Conservation (phyloP, 768 basidiomycete species). For the Tylopilus intermedius region DNA sequence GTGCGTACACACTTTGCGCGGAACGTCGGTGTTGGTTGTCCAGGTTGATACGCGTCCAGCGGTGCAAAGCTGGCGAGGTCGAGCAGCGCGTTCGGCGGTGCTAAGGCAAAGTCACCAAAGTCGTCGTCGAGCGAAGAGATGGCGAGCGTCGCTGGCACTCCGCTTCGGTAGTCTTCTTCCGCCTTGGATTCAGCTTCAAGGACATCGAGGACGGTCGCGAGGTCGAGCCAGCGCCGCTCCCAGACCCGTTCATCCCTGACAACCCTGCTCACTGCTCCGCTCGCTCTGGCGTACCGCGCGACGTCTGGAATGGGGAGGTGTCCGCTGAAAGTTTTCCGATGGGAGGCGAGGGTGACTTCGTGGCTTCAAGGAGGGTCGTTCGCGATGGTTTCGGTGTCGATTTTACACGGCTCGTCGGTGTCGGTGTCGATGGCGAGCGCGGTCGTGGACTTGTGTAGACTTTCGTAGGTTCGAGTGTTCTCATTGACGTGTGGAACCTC, state of each 20-base stretch:
- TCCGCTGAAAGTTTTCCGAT: constrained; percentile 71
- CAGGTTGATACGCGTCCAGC: constrained; percentile 17
- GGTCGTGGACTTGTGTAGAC: constrained; percentile 37
- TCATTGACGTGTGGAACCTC: no score
- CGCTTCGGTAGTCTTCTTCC: constrained; percentile 29
- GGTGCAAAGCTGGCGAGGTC: constrained; percentile 15
- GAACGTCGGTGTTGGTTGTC: constrained; percentile 30
- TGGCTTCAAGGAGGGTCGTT: constrained; percentile 13
- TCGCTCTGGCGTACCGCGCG: constrained; percentile 66
- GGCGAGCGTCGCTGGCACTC: constrained; percentile 54
- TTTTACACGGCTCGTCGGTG: constrained; percentile 17
- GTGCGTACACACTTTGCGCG: constrained; percentile 62
- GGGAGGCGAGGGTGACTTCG: constrained; percentile 31
- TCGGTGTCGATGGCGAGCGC: neutral
- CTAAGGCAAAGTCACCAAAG: constrained; percentile 79
- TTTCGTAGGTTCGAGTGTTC: constrained; percentile 67
- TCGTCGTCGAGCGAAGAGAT: constrained; percentile 56
- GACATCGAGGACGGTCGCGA: constrained; percentile 51
- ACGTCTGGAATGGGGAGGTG: constrained; percentile 81
- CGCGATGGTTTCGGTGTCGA: constrained; percentile 2
- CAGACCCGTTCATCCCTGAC: constrained; percentile 73
- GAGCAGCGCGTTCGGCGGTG: constrained; percentile 22
- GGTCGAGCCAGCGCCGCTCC: constrained; percentile 61
- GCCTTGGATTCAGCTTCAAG: constrained; percentile 45
- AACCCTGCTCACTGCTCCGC: constrained; percentile 57